Conservation (phyloP, 257 asterid species). For the Fraxinus pennsylvanica region DNA sequence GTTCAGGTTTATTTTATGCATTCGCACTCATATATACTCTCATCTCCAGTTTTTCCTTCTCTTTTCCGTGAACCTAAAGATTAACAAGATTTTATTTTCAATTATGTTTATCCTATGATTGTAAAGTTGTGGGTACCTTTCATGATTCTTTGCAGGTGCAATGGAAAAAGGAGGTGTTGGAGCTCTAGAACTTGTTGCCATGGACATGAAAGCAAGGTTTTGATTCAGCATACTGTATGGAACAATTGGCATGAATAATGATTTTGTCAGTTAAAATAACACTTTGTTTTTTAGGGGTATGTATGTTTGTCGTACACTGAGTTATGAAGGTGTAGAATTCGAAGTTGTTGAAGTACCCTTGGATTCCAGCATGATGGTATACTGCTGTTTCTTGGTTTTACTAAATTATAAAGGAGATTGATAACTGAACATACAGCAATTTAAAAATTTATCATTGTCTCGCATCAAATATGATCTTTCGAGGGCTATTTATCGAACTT, state of each 20-base stretch:
- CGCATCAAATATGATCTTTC: constrained; percentile 1
- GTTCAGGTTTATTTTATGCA: constrained; percentile 9
- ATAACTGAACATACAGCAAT: not conserved
- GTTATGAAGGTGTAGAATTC: constrained; percentile 95
- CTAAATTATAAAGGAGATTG: constrained; percentile 23
- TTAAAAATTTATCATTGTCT: constrained; percentile 1
- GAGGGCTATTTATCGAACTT: not conserved
- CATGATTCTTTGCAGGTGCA: constrained; percentile 56
- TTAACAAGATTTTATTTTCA: constrained; percentile 6
- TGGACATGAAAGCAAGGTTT: constrained; percentile 99
- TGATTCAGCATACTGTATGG: constrained; percentile 21
- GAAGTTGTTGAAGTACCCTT: constrained; percentile 94
- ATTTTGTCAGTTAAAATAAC: constrained; percentile 23
- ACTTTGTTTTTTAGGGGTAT: constrained; percentile 70
- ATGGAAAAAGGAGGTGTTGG: constrained; percentile 99
- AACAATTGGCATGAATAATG: constrained; percentile 11
- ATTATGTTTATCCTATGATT: not conserved
- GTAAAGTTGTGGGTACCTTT: not conserved
- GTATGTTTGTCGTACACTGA: constrained; percentile 98
- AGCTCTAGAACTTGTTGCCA: constrained; percentile 98
- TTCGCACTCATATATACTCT: not conserved
- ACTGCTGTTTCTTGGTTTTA: constrained; percentile 21
- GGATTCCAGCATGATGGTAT: constrained; percentile 81
- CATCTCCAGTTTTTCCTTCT: constrained; percentile 2
- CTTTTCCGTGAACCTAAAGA: not conserved